These are phyloP conservation scores for Toxoplasma gondii DNA, from an alignment of 169 alveolate species.

Conservation along the genomic window DNA sequence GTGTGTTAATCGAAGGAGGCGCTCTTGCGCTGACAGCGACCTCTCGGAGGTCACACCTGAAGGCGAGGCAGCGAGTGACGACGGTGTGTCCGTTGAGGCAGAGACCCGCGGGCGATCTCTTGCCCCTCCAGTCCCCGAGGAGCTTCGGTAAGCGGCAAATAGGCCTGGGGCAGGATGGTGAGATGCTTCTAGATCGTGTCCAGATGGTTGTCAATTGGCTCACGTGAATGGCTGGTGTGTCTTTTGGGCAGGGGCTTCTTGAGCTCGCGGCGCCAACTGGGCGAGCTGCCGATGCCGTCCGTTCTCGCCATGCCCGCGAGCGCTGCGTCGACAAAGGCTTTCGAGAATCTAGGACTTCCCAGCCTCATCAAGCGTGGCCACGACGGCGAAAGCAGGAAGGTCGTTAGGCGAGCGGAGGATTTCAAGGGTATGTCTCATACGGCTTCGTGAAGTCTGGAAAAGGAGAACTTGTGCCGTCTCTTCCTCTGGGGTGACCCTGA, in stretches of 20 bases:
- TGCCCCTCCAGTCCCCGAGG: conserved; percentile 9
- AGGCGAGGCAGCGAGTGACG: neutral
- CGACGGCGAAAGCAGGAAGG: conserved; percentile 3
- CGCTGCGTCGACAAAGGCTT: conserved; percentile 43
- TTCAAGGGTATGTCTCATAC: neutral
- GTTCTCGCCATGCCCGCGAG: conserved; percentile 43
- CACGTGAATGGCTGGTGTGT: neutral
- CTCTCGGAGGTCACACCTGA: neutral
- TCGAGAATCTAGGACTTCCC: conserved; percentile 14
- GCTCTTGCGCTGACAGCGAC: neutral
- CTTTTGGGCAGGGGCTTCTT: conserved; percentile 3
- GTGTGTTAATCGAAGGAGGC: neutral
- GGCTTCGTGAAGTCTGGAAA: neutral
- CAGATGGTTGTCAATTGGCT: neutral
- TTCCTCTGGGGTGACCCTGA: neutral
- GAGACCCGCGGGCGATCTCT: neutral
- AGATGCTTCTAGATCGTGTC: neutral
- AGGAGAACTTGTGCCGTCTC: neutral
- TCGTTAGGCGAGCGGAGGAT: conserved; percentile 27
- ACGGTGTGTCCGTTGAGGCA: conserved; percentile 10
- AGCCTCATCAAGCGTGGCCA: neutral
- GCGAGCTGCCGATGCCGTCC: conserved; percentile 29
- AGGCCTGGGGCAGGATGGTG: neutral
- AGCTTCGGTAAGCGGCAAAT: conserved; percentile 8
- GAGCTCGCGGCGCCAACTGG: conserved; percentile 2